Conservation (phyloP, 768 basidiomycete species). For the Kwoniella sp. region DNA sequence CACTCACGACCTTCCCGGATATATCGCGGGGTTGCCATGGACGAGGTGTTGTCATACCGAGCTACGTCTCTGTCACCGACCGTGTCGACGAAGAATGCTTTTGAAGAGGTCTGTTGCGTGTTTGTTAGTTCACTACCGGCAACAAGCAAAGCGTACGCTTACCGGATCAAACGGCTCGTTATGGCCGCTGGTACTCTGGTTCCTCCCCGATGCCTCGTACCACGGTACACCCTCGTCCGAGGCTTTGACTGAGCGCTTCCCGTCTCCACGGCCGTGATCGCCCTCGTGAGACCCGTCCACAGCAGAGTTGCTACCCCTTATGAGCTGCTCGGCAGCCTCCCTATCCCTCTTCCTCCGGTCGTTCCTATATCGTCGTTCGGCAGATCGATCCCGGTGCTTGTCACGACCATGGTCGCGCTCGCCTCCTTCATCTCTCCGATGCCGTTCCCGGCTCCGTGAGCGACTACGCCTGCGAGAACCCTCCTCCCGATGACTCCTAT, state of each 20-base stretch:
- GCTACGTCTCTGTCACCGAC: constrained; percentile 21
- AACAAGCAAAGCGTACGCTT: neutral
- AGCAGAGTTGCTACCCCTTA: constrained; percentile 13
- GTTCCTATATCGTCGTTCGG: constrained; percentile 5
- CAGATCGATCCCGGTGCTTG: constrained; percentile 10
- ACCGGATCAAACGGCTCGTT: constrained; percentile 13
- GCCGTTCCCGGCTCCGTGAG: too few species aligned
- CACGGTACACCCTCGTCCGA: constrained; percentile 14
- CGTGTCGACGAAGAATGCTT: constrained; percentile 19
- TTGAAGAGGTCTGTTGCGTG: constrained; percentile 4
- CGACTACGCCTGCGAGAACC: neutral
- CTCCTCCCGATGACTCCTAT: neutral
- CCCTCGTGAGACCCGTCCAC: neutral
- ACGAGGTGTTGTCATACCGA: constrained; percentile 18
- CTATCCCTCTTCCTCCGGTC: constrained; percentile 13
- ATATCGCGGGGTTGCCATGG: constrained; percentile 17
- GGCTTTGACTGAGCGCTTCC: neutral
- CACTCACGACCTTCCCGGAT: constrained; percentile 24
- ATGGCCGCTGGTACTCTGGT: neutral
- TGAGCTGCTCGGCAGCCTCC: constrained; percentile 10
- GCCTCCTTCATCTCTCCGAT: neutral
- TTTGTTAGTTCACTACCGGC: neutral
- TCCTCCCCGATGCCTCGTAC: constrained; percentile 18
- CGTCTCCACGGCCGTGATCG: neutral
- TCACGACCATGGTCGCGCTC: neutral